These are phyloP conservation scores for Andrographis paniculata DNA, from an alignment of 305 asterid genomes.

Conservation along the genomic window DNA sequence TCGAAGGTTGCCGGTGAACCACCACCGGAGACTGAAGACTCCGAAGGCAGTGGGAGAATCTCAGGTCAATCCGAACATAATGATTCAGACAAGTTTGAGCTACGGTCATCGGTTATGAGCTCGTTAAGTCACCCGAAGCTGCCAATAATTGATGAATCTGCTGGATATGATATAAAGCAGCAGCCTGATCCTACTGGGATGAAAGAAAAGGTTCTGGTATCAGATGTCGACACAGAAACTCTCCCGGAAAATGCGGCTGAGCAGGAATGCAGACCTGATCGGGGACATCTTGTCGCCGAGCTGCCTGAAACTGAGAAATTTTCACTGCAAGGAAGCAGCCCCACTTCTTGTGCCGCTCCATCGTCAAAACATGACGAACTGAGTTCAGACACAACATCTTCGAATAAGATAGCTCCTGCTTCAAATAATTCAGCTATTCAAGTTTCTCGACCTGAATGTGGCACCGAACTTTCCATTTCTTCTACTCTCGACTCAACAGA, in stretches of 20 bases:
- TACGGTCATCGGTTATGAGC: slow-evolving; percentile 19
- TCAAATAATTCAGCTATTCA: slow-evolving; percentile 25
- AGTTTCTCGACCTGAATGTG: slow-evolving; percentile 58
- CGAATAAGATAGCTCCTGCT: slow-evolving; percentile 26
- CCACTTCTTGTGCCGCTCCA: slow-evolving; percentile 19
- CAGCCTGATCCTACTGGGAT: slow-evolving; percentile 26
- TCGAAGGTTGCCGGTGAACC: slow-evolving; percentile 28
- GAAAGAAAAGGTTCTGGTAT: slow-evolving; percentile 22
- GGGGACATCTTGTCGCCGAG: slow-evolving; percentile 17
- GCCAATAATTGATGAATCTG: slow-evolving; percentile 25
- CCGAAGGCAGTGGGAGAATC: slow-evolving; percentile 28
- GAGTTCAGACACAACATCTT: too few relatives aligned
- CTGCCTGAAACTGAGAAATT: slow-evolving; percentile 28
- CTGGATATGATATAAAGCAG: slow-evolving; percentile 16
- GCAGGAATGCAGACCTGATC: slow-evolving; percentile 18
- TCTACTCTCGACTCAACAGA: slow-evolving; percentile 72
- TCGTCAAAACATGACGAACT: too few relatives aligned
- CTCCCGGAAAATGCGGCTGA: slow-evolving; percentile 23
- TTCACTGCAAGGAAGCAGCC: too few relatives aligned
- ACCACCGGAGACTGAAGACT: slow-evolving; percentile 23
- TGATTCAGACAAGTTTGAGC: slow-evolving; percentile 31
- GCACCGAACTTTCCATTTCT: slow-evolving; percentile 66
- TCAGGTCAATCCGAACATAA: slow-evolving; percentile 25
- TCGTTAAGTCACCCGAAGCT: slow-evolving; percentile 21
- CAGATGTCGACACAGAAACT: slow-evolving; percentile 27